A percentile compares a stretch with the other conserved stretches of the same genome.
These are phyloP conservation scores for Coleophoma cylindrospora DNA, from an alignment of 2,329 filamentous ascomycete genomes.

Conservation along the genomic window DNA sequence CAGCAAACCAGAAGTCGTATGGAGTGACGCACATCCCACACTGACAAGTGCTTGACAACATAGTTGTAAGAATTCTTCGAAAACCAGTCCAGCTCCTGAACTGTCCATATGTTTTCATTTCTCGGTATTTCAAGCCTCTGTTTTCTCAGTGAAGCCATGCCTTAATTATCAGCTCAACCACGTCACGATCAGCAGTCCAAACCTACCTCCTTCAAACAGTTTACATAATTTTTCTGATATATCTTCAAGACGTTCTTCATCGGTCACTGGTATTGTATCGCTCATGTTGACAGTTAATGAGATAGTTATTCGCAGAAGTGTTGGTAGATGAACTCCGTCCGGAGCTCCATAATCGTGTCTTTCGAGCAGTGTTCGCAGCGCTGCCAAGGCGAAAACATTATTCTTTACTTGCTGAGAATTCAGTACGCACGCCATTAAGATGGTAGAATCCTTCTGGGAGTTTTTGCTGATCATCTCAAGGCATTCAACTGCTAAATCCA, in stretches of 20 bases:
- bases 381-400: constrained; percentile 51
- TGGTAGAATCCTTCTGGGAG: constrained; percentile 48
- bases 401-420: constrained; percentile 67
- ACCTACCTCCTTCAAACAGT: constrained; percentile 44
- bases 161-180: constrained; percentile 21
- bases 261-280: constrained; percentile 1
- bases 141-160: constrained; percentile 33
- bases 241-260: neutral
- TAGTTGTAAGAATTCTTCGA: constrained; percentile 78
- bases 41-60: constrained; percentile 55
- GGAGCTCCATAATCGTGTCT: constrained; percentile 44
- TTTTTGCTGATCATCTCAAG: constrained; percentile 54
- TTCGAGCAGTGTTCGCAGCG: constrained; percentile 55
- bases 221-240: constrained; percentile 46
- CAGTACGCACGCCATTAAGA: constrained; percentile 75
- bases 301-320: constrained; percentile 59
- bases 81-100: constrained; percentile 76
- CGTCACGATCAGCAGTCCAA: neutral
- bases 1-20: constrained; percentile 52
- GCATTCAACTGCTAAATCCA: constrained; percentile 55
- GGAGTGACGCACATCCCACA: constrained; percentile 48
- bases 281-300: constrained; percentile 40
- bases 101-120: constrained; percentile 40
- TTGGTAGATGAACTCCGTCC: constrained; percentile 51
- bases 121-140: constrained; percentile 8